Base-by-base conservation (phyloP, 129 eudicot genomes). In the Flaveria linearis region DNA sequence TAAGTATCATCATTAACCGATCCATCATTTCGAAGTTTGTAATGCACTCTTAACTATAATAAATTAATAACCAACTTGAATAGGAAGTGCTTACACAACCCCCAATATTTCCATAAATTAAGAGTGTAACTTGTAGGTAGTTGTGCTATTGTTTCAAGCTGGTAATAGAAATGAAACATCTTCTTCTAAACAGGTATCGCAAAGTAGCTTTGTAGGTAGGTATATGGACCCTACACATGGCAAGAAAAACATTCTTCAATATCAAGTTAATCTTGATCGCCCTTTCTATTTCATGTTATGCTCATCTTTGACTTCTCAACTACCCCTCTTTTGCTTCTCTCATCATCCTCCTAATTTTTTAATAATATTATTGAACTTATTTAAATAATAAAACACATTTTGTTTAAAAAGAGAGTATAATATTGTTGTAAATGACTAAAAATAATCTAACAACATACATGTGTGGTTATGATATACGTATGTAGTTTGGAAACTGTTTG, bases 141-240 rank as follows among this genome's bases (percentile, higher is more conserved):
- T 47, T 78, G 82, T 58, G 82, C 82, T 58, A 60, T 60, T 69
- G 52, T 70, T 70, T 78, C 82, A 78, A 78, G 76, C 82, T 78
- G 82, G 82, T 78, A 69, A 78, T 26, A 58, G 62, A 69, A 69
- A 69, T 17, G 61, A 78, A 78, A 78, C 82, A 78, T 78, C 82
- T 46, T 57, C 23, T 78, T 78, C 70, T 71, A 57, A 57, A 56
- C 76, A 3, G 82, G 76, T 67, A 67, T 52, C 39, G 68, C 25
- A 49, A 67, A 33, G 76, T 71, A 20, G 68, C 67, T 76, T 15
- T 60, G 77, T 60, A 45, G 72, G 71, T 69, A 2, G 78, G 74
- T 80, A 36, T 73, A 43, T 46, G 16, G 68, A 53, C 81, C 81
- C 74, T 62, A 57, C 69, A 25, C 43, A 39, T 12, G 49, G n/a